phyloP scores from a whole-genome alignment of 148 eudicot genomes.

The Arctostaphylos glauca region DNA sequence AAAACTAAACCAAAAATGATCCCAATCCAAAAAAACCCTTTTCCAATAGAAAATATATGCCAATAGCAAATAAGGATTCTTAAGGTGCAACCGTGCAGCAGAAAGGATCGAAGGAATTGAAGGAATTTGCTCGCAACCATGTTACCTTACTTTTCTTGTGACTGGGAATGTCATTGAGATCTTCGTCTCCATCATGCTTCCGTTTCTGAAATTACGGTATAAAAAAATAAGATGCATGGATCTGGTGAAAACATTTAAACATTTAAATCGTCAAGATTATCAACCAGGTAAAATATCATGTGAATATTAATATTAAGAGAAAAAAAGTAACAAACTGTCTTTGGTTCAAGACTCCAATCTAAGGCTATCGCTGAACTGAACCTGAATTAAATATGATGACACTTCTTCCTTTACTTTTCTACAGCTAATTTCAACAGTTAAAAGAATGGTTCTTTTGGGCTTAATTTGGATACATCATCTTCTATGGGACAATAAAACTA shows the following conservation, averaged over 20 bases:
- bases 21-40: too few species aligned
- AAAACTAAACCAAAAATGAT: neutral
- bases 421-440: neutral
- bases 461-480: neutral
- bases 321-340: neutral
- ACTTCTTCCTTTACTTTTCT: slow-evolving; percentile 3
- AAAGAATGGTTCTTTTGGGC: neutral
- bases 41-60: too few species aligned
- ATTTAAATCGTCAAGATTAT: neutral
- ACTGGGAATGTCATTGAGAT: slow-evolving; percentile 62
- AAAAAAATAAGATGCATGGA: slow-evolving; percentile 15
- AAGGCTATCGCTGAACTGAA: neutral
- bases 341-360: slow-evolving; percentile 7
- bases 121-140: slow-evolving; percentile 6
- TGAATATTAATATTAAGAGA: too few species aligned
- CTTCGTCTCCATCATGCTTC: slow-evolving; percentile 89
- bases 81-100: neutral
- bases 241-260: too few species aligned
- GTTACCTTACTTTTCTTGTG: slow-evolving; percentile 94
- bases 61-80: neutral
- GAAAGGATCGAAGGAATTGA: slow-evolving; percentile 1
- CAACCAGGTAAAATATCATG: too few species aligned
- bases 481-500: slow-evolving; percentile 8
- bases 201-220: slow-evolving; percentile 63
- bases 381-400: neutral